A percentile compares a stretch with the other conserved stretches of the same genome.
Evolutionary conservation across 768 basidiomycete genomes (phyloP).

Genomic region (Agaricus subrufescens): DNA sequence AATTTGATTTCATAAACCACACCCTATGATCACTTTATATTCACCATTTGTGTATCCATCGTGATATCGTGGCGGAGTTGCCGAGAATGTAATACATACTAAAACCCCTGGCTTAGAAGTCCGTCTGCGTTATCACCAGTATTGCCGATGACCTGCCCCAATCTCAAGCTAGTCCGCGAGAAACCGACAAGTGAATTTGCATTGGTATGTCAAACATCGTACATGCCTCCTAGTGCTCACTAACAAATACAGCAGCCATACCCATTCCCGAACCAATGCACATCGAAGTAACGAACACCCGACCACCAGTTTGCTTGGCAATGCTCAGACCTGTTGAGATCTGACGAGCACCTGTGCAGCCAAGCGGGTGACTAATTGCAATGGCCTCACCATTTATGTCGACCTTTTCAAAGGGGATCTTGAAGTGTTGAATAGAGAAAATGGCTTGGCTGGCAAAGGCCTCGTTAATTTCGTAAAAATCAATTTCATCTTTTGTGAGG

Average conservation of each 20-base stretch:
- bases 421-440: constrained; percentile 64
- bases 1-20: too few relatives aligned
- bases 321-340: constrained; percentile 81
- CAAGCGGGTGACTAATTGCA: constrained; percentile 85
- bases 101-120: too few relatives aligned
- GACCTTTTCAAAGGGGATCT: constrained; percentile 72
- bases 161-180: too few relatives aligned
- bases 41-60: too few relatives aligned
- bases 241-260: constrained; percentile 84
- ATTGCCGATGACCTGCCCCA: too few relatives aligned
- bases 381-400: constrained; percentile 89
- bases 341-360: constrained; percentile 84
- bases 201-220: too few relatives aligned
- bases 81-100: too few relatives aligned
- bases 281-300: constrained; percentile 87
- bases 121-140: too few relatives aligned
- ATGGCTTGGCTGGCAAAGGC: constrained; percentile 85
- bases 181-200: too few relatives aligned
- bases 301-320: constrained; percentile 69
- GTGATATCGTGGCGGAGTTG: too few relatives aligned
- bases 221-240: constrained; percentile 66
- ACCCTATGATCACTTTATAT: too few relatives aligned
- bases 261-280: constrained; percentile 90
- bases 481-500: constrained; percentile 64
- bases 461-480: constrained; percentile 92